A percentile compares a stretch with the other conserved stretches of the same genome.
Conservation (phyloP, 2,329 filamentous ascomycete genomes). For the Cordyceps militaris region DNA sequence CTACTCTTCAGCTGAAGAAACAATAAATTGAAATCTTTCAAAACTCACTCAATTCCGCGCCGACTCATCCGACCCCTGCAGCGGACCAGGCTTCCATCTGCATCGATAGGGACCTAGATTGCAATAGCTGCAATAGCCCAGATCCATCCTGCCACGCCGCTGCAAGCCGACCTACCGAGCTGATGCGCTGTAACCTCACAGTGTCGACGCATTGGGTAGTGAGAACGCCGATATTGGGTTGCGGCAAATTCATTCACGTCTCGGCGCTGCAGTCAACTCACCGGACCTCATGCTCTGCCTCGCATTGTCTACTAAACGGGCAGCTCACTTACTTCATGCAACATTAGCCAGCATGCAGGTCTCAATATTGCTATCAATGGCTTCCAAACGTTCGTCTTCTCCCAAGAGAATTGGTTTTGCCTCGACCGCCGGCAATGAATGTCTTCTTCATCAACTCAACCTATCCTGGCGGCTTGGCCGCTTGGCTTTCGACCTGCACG, state of each 20-base stretch:
- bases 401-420: neutral
- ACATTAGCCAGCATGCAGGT: neutral
- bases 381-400: neutral
- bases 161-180: neutral
- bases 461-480: neutral
- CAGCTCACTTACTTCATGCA: neutral
- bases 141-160: conserved; percentile 1
- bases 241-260: neutral
- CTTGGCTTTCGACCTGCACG: neutral
- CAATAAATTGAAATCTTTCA: neutral
- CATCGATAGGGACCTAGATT: conserved; percentile 2
- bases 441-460: neutral
- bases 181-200: neutral
- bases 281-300: neutral
- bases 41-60: neutral
- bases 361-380: neutral
- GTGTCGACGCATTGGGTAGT: neutral
- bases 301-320: neutral
- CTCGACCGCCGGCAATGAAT: neutral
- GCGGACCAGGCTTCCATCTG: neutral
- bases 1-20: neutral
- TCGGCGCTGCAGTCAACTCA: neutral
- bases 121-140: conserved; percentile 8
- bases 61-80: neutral
- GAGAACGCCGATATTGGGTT: neutral